A percentile compares a stretch with the other conserved stretches of the same genome.
These are phyloP conservation scores for Tylopilus felleus DNA, from an alignment of 768 basidiomycete species.

Conservation along the genomic window DNA sequence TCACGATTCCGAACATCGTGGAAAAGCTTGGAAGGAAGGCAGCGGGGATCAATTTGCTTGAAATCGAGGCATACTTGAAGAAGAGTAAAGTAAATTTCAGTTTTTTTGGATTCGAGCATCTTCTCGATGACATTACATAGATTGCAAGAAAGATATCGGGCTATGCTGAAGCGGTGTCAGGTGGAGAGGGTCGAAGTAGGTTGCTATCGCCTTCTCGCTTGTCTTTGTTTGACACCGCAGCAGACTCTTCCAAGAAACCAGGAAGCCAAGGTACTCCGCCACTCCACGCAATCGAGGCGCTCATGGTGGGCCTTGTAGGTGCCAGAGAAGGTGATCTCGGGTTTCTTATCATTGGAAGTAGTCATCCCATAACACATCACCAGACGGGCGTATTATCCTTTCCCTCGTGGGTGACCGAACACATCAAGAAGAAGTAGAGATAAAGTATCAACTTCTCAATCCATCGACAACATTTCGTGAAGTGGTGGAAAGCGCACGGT, in stretches of 20 bases:
- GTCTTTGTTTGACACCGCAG: no score
- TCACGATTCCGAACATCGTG: slow-evolving; percentile 66
- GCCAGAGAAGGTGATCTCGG: slow-evolving; percentile 59
- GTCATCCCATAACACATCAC: not conserved
- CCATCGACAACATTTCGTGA: slow-evolving; percentile 83
- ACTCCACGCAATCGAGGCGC: slow-evolving; percentile 75
- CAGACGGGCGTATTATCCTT: slow-evolving; percentile 78
- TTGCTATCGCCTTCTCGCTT: no score
- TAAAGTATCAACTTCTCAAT: slow-evolving; percentile 92
- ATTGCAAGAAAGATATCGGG: slow-evolving; percentile 81
- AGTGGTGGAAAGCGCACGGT: slow-evolving; percentile 75
- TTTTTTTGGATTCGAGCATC: not conserved
- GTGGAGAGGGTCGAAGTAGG: no score
- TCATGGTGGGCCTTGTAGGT: slow-evolving; percentile 73
- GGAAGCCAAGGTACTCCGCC: slow-evolving; percentile 57
- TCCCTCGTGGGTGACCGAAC: slow-evolving; percentile 38
- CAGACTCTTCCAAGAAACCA: slow-evolving; percentile 1
- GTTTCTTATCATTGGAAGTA: not conserved
- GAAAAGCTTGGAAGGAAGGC: slow-evolving; percentile 62
- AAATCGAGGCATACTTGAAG: slow-evolving; percentile 77
- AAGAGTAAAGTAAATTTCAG: slow-evolving; percentile 75
- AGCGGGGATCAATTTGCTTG: slow-evolving; percentile 77
- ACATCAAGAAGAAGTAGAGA: slow-evolving; percentile 47
- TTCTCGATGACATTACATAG: slow-evolving; percentile 29
- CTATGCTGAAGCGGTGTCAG: slow-evolving; percentile 63